Conservation (phyloP, 805 yeast species). For the Cyberlindnera suaveolens region DNA sequence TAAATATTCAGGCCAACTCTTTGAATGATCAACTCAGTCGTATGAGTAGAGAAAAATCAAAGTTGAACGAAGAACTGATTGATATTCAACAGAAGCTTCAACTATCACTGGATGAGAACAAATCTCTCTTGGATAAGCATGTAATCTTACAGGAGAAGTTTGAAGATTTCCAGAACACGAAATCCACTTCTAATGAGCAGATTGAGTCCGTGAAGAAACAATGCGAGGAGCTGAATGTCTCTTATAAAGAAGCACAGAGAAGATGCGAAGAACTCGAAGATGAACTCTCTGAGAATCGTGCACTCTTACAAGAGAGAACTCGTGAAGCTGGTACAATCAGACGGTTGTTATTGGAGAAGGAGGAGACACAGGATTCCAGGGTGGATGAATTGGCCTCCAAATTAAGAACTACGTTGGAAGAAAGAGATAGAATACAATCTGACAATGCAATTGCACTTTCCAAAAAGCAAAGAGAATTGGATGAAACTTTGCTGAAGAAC, state of each 20-base stretch:
- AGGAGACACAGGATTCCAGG: constrained; percentile 46
- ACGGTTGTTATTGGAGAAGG: constrained; percentile 60
- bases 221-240: constrained; percentile 64
- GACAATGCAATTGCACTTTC: constrained; percentile 43
- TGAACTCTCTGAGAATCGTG: constrained; percentile 71
- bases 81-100: constrained; percentile 32
- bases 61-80: constrained; percentile 30
- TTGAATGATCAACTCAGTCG: constrained; percentile 28
- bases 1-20: constrained; percentile 24
- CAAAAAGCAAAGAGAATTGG: constrained; percentile 59
- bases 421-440: constrained; percentile 52
- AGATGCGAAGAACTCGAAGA: constrained; percentile 68
- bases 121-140: constrained; percentile 35
- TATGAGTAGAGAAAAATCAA: constrained; percentile 31
- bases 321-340: constrained; percentile 73
- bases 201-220: constrained; percentile 53
- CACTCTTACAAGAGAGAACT: constrained; percentile 70
- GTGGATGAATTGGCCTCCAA: constrained; percentile 51
- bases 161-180: constrained; percentile 30
- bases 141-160: constrained; percentile 32
- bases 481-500: constrained; percentile 45
- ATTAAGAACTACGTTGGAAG: constrained; percentile 47
- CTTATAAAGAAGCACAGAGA: constrained; percentile 56
- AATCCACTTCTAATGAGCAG: constrained; percentile 33
- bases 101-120: constrained; percentile 32